Conservation (phyloP, 148 eudicot genomes). For the Persicaria maculosa region DNA sequence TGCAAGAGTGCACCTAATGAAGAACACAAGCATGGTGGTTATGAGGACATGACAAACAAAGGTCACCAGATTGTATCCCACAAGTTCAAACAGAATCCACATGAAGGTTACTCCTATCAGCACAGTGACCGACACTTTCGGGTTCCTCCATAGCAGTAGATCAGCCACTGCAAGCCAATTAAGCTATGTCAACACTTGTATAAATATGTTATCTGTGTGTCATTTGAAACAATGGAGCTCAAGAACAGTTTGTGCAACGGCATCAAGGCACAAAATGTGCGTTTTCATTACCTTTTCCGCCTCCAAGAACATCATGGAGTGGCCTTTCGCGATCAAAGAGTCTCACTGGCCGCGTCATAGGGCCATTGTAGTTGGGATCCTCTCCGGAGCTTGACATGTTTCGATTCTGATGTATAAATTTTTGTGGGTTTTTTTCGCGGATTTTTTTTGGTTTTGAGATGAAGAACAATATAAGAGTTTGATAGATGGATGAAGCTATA, state of each 20-base stretch:
- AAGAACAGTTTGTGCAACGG: too few relatives aligned
- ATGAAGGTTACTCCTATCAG: constrained; percentile 19
- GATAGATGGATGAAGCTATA: constrained; percentile 1
- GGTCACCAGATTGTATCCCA: constrained; percentile 21
- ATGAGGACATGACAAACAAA: constrained; percentile 24
- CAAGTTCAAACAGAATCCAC: constrained; percentile 23
- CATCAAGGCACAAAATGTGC: neutral
- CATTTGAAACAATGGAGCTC: too few relatives aligned
- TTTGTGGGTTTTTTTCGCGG: neutral
- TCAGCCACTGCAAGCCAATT: constrained; percentile 19
- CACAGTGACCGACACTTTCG: constrained; percentile 16
- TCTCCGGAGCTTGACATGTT: constrained; percentile 1
- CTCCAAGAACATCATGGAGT: constrained; percentile 24
- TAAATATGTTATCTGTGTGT: too few relatives aligned
- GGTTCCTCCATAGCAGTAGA: constrained; percentile 25
- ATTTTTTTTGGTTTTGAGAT: neutral
- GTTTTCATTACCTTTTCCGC: constrained; percentile 20
- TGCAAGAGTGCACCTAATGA: constrained; percentile 28
- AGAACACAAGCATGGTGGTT: constrained; percentile 22
- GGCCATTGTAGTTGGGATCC: neutral
- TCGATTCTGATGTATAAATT: neutral
- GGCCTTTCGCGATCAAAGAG: constrained; percentile 19
- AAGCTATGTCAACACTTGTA: neutral
- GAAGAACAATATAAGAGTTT: too few relatives aligned
- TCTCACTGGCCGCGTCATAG: neutral